Evolutionary conservation across 192 early-diverging fungal genomes (phyloP).

Genomic region (Oehlia diaphana): DNA sequence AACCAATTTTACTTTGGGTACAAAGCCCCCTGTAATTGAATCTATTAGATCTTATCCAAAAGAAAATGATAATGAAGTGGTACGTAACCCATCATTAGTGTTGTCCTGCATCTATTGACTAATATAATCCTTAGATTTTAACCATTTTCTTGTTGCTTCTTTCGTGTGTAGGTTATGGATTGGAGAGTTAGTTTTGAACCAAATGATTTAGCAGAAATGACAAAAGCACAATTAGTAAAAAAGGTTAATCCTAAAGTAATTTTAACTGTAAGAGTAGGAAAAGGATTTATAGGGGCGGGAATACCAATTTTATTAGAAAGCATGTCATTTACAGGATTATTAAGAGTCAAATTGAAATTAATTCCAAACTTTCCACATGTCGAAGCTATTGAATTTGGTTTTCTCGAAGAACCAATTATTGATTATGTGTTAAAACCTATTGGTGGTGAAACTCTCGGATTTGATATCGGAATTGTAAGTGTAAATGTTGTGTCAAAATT

Average conservation of each 20-base stretch:
- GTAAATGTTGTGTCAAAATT: neutral
- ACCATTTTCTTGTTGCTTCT: neutral
- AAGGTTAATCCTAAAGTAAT: constrained; percentile 89
- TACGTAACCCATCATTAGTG: constrained; percentile 29
- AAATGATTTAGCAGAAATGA: constrained; percentile 75
- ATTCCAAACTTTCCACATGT: constrained; percentile 87
- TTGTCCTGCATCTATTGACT: no score
- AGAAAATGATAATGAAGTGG: constrained; percentile 70
- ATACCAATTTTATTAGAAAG: constrained; percentile 86
- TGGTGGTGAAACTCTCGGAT: constrained; percentile 78
- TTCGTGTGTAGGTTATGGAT: constrained; percentile 73
- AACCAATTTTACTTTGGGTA: constrained; percentile 75
- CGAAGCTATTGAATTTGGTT: constrained; percentile 77
- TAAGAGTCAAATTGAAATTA: constrained; percentile 82
- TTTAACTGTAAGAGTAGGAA: constrained; percentile 82
- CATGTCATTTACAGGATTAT: constrained; percentile 75
- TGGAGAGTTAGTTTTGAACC: constrained; percentile 86
- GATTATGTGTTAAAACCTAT: constrained; percentile 91
- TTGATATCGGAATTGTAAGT: constrained; percentile 82
- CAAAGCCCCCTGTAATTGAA: constrained; percentile 72
- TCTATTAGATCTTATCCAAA: constrained; percentile 71
- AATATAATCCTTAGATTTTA: neutral
- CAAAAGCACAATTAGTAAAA: constrained; percentile 61
- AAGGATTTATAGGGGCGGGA: constrained; percentile 80
- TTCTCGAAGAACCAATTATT: constrained; percentile 81